A percentile compares a stretch with the other conserved stretches of the same genome.
Evolutionary conservation across 139 green algal genomes (phyloP).

Genomic region (Nannochloris sp.): DNA sequence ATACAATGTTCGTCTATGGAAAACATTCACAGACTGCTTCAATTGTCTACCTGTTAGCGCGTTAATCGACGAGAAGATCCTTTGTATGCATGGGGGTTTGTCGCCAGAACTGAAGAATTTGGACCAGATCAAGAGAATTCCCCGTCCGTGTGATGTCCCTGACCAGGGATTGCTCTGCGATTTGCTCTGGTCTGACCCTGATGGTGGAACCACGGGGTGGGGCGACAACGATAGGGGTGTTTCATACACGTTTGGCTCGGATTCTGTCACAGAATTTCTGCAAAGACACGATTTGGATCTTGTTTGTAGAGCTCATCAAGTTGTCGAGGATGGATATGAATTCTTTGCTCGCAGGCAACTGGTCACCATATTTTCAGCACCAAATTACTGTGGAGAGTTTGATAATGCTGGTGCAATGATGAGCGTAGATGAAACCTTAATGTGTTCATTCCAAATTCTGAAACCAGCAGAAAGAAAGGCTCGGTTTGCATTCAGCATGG

Average conservation of each 20-base stretch:
- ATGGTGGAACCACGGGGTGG: constrained; percentile 92
- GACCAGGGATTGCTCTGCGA: constrained; percentile 98
- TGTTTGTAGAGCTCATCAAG: constrained; percentile 94
- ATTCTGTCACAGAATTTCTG: constrained; percentile 93
- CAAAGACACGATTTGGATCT: constrained; percentile 95
- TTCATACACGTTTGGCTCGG: constrained; percentile 97
- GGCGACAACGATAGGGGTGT: constrained; percentile 98
- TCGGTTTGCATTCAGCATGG: constrained; percentile 47
- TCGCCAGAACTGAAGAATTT: constrained; percentile 94
- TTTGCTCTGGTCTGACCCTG: constrained; percentile 97
- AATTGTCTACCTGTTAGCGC: constrained; percentile 97
- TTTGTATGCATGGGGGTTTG: constrained; percentile 99
- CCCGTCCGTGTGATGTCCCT: constrained; percentile 91
- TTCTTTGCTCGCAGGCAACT: constrained; percentile 99
- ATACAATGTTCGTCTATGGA: constrained; percentile 98
- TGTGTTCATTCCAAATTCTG: constrained; percentile 99
- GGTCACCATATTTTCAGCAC: constrained; percentile 97
- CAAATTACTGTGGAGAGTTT: constrained; percentile 99
- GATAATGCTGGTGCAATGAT: constrained; percentile 99
- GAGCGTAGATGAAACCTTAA: constrained; percentile 98
- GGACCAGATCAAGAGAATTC: constrained; percentile 97
- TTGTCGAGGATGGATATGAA: constrained; percentile 99
- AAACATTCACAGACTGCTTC: constrained; percentile 99
- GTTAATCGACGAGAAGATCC: constrained; percentile 99
- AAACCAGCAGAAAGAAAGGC: constrained; percentile 95